Percentiles rank a stretch among this genome's conserved stretches.
phyloP scores from a whole-genome alignment of 2,329 filamentous ascomycete genomes.

The Botrytis hyacinthi region DNA sequence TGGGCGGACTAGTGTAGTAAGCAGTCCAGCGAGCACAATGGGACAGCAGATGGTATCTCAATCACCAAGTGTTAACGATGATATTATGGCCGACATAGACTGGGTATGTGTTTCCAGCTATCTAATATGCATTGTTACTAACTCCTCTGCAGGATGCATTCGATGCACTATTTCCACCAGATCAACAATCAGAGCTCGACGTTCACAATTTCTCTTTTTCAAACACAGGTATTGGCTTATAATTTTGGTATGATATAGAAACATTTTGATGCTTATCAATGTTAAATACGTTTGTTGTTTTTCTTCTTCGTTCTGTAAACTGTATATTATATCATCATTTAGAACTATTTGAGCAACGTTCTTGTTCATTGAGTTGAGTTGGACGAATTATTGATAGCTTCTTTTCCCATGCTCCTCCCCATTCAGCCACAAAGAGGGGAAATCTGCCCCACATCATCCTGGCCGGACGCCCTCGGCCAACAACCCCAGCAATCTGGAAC shows the following conservation, averaged over 20 bases:
- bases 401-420: neutral
- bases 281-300: neutral
- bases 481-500: constrained; percentile 8
- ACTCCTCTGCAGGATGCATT: constrained; percentile 33
- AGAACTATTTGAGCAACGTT: neutral
- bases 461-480: neutral
- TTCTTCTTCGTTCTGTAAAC: neutral
- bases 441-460: neutral
- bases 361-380: neutral
- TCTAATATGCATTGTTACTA: neutral
- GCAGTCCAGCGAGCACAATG: neutral
- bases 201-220: neutral
- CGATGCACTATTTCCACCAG: constrained; percentile 37
- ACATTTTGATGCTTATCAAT: neutral
- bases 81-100: constrained; percentile 56
- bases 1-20: neutral
- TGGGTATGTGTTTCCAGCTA: constrained; percentile 53
- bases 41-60: neutral
- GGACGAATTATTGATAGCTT: neutral
- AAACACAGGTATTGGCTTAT: neutral
- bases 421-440: constrained; percentile 1
- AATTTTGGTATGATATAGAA: neutral
- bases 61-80: constrained; percentile 26
- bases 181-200: constrained; percentile 25
- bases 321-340: neutral